Base-by-base conservation (phyloP, 2,329 filamentous ascomycete genomes). In the Teratosphaeria pseudoeucalypti region DNA sequence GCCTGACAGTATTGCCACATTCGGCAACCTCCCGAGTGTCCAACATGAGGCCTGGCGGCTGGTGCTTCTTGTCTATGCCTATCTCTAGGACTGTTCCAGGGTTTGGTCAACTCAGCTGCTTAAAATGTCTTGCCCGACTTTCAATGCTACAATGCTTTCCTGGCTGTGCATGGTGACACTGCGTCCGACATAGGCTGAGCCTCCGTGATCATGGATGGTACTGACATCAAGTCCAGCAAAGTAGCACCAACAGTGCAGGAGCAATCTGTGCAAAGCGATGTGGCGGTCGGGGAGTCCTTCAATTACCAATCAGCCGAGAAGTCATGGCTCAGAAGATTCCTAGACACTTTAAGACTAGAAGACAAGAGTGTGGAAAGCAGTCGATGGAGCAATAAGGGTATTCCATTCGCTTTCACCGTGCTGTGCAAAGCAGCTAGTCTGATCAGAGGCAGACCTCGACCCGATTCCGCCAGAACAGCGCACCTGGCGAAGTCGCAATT, bases 331-430 rank as follows among this genome's bases (percentile, higher is more conserved):
- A 60, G 57, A n/a, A 32, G 64, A 34, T 10, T 60, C 26, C 26
- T 63, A 59, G 57, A 64, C 63, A 23, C 62, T 60, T 19, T 65
- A 62, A 4, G 65, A 58, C 59, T 62, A 19, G 23, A 62, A 62
- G 23, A 47, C 16, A 56, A 39, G 23, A 26, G 4, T 9, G 37
- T 29, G 3, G 49, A 52, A 43, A 32, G 37, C n/a, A 57, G 60
- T 16, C 49, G 39, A 54, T 61, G 59, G 61, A 60, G 54, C 37
- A 60, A 60, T 32, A 58, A 54, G 55, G 64, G 55, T 52, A 52
- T 27, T 12, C 11, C 6, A n/a, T 37, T 6, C 12, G 10, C 34
- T 10, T n/a, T 14, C 9, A 23, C 6, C 34, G 34, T 6, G 5
- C 1, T 16, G 11, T 14, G 37, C 16, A n/a, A 16, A 43, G 37